Percentiles rank a stretch among this genome's conserved stretches.
These are phyloP conservation scores for Sclerotinia spermophila DNA, from an alignment of 2,329 filamentous ascomycete species.

Conservation along the genomic window DNA sequence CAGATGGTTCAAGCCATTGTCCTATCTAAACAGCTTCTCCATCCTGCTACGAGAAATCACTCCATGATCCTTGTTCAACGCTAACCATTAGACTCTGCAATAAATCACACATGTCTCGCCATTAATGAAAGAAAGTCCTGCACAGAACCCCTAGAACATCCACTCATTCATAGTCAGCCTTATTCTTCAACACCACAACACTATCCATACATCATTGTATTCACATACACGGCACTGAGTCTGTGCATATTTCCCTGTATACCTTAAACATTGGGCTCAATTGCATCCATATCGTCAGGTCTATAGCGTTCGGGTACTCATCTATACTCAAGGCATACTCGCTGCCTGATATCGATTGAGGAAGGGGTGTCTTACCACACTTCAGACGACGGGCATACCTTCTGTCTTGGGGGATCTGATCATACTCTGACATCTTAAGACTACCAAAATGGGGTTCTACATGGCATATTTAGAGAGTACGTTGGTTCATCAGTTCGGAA, in stretches of 20 bases:
- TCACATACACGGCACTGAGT: conserved; percentile 34
- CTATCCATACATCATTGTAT: conserved; percentile 35
- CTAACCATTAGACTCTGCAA: conserved; percentile 44
- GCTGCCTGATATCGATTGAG: conserved; percentile 30
- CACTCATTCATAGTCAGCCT: conserved; percentile 36
- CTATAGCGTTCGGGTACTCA: conserved; percentile 29
- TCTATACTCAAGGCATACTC: conserved; percentile 20
- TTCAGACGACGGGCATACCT: conserved; percentile 25
- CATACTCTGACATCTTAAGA: conserved; percentile 23
- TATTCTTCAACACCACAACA: conserved; percentile 37
- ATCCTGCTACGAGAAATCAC: conserved; percentile 33
- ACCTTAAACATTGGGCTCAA: conserved; percentile 50
- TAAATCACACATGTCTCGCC: conserved; percentile 63
- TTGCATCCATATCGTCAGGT: conserved; percentile 43
- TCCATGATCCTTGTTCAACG: conserved; percentile 36
- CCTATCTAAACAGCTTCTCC: conserved; percentile 39
- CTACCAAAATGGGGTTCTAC: conserved; percentile 58
- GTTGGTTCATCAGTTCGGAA: conserved; percentile 30
- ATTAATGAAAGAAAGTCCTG: conserved; percentile 46
- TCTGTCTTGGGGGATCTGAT: conserved; percentile 27
- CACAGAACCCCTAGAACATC: conserved; percentile 36
- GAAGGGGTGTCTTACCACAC: conserved; percentile 31
- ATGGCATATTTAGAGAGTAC: conserved; percentile 46
- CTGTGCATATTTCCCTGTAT: conserved; percentile 41
- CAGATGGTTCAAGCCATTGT: conserved; percentile 38